A percentile compares a stretch with the other conserved stretches of the same genome.
phyloP scores from a whole-genome alignment of 768 basidiomycete genomes.

The Floccularia luteovirens region DNA sequence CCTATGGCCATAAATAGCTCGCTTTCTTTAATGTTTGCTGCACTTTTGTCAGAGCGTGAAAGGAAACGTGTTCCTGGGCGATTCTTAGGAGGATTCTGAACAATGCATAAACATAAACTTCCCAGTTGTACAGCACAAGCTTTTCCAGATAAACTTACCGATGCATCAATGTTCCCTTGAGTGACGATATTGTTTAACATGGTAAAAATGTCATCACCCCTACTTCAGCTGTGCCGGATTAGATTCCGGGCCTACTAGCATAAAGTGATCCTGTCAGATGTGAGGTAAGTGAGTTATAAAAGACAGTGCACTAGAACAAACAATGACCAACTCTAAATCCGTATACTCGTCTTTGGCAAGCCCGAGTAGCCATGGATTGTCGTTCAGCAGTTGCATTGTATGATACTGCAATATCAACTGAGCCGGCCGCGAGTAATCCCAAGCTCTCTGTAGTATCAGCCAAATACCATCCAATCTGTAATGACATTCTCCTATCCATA shows the following conservation, averaged over 20 bases:
- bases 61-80: conserved; percentile 38
- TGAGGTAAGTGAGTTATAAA: too few species aligned
- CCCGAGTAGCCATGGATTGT: conserved; percentile 20
- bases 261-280: conserved; percentile 50
- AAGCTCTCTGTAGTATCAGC: conserved; percentile 50
- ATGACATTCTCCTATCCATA: too few species aligned
- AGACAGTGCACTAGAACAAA: too few species aligned
- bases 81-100: conserved; percentile 18
- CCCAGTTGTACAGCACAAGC: neutral
- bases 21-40: conserved; percentile 53
- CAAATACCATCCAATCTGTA: conserved; percentile 47
- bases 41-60: conserved; percentile 50
- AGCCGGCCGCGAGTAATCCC: conserved; percentile 27
- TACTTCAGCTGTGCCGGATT: conserved; percentile 34
- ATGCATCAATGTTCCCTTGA: conserved; percentile 32
- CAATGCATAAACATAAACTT: neutral
- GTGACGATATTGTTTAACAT: conserved; percentile 43
- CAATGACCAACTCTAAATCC: conserved; percentile 35
- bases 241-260: conserved; percentile 36
- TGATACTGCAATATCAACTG: conserved; percentile 42
- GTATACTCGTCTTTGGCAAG: conserved; percentile 26
- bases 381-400: conserved; percentile 45
- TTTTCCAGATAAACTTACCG: conserved; percentile 19
- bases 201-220: conserved; percentile 22
- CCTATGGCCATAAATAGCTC: conserved; percentile 40